Evolutionary conservation across 2,329 filamentous ascomycete genomes (phyloP).

Genomic region (Alternaria brassicicola): DNA sequence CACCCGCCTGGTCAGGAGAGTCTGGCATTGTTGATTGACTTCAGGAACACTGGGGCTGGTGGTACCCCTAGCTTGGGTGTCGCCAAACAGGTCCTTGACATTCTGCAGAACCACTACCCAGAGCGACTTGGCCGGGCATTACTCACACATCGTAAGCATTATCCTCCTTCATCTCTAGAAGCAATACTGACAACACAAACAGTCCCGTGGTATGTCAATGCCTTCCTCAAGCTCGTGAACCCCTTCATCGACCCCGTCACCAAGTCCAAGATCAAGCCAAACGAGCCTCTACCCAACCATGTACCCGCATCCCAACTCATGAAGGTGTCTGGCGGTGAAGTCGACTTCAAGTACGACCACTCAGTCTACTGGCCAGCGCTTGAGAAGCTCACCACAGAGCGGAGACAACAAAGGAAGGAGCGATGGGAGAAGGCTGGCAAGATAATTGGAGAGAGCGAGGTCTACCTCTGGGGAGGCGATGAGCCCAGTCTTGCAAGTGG

Average conservation of each 20-base stretch:
- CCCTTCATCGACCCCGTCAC: slow-evolving; percentile 97
- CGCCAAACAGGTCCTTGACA: slow-evolving; percentile 82
- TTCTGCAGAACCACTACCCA: slow-evolving; percentile 94
- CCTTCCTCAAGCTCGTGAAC: slow-evolving; percentile 95
- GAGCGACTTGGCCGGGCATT: slow-evolving; percentile 88
- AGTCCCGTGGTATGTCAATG: slow-evolving; percentile 90
- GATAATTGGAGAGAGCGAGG: slow-evolving; percentile 83
- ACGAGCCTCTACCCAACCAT: slow-evolving; percentile 84
- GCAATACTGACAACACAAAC: slow-evolving; percentile 10
- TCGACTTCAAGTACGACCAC: slow-evolving; percentile 93
- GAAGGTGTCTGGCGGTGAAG: slow-evolving; percentile 76
- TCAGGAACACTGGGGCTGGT: slow-evolving; percentile 77
- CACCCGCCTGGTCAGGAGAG: slow-evolving; percentile 88
- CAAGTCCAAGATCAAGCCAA: slow-evolving; percentile 94
- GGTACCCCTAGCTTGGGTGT: slow-evolving; percentile 78
- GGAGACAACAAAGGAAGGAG: slow-evolving; percentile 65
- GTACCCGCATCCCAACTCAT: slow-evolving; percentile 83
- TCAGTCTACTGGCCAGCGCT: slow-evolving; percentile 86
- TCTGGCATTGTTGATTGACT: slow-evolving; percentile 87
- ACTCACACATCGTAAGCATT: slow-evolving; percentile 78
- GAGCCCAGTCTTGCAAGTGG: slow-evolving; percentile 33
- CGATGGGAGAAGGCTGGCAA: slow-evolving; percentile 83
- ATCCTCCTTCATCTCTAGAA: not conserved
- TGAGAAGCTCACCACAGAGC: slow-evolving; percentile 70
- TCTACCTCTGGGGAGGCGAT: slow-evolving; percentile 77